These are phyloP conservation scores for Gyromitra esculenta DNA, from an alignment of 2,329 filamentous ascomycete genomes.

Conservation along the genomic window DNA sequence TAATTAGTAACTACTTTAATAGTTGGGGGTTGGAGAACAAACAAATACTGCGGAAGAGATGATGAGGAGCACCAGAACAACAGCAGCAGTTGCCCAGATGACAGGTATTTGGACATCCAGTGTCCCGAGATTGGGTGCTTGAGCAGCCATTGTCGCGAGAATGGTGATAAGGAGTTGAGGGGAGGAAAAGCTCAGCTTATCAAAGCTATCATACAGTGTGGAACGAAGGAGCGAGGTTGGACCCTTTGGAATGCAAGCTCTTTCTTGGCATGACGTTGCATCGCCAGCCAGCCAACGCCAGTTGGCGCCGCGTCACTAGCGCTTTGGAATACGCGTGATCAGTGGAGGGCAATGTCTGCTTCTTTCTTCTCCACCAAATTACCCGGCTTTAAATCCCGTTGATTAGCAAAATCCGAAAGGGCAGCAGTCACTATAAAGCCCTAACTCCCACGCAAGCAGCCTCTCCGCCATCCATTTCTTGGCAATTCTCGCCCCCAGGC, in stretches of 20 bases:
- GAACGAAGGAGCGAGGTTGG: constrained; percentile 37
- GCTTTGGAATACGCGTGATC: constrained; percentile 38
- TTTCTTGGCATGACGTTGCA: constrained; percentile 44
- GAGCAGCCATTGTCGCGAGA: constrained; percentile 25
- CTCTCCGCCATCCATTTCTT: constrained; percentile 26
- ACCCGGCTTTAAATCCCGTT: background rate
- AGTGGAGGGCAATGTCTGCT: constrained; percentile 9
- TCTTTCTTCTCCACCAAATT: background rate
- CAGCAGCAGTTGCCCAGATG: constrained; percentile 93
- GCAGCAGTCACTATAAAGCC: constrained; percentile 45
- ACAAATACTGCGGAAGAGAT: constrained; percentile 76
- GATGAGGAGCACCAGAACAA: constrained; percentile 80
- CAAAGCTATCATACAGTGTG: constrained; percentile 18
- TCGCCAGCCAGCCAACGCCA: constrained; percentile 45
- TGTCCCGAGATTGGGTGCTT: constrained; percentile 40
- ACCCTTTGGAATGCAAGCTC: constrained; percentile 7
- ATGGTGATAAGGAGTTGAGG: constrained; percentile 32
- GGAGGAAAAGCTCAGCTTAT: constrained; percentile 33
- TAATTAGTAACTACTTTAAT: constrained; percentile 28
- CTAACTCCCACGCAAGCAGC: constrained; percentile 42
- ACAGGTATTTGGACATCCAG: constrained; percentile 62
- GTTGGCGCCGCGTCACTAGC: constrained; percentile 48
- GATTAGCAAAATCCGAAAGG: background rate
- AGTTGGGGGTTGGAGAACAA: constrained; percentile 13
- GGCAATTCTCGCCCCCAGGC: constrained; percentile 28